Conservation (phyloP, 129 eudicot species). For the carrot (Daucus carota) region DNA sequence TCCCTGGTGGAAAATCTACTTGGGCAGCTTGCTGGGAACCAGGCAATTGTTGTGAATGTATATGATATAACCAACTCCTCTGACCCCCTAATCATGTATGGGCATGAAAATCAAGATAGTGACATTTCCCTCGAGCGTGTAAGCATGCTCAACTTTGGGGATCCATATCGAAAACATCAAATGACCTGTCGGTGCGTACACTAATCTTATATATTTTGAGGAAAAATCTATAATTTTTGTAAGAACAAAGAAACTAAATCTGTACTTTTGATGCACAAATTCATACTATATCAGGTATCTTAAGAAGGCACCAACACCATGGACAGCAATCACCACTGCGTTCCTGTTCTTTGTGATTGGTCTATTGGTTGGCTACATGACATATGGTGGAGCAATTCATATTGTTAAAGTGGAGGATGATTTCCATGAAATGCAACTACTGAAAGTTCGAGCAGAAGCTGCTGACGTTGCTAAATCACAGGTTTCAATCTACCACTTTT, state of each 20-base stretch:
- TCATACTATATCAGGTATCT: conserved; percentile 40
- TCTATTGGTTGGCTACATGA: conserved; percentile 43
- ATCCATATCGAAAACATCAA: conserved; percentile 79
- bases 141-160: conserved; percentile 78
- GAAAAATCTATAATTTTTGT: conserved; percentile 16
- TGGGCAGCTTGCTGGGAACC: conserved; percentile 81
- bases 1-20: conserved; percentile 85
- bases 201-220: conserved; percentile 40
- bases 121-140: conserved; percentile 51
- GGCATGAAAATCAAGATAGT: conserved; percentile 52
- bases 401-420: conserved; percentile 65
- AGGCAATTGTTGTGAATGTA: conserved; percentile 71
- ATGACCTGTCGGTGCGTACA: conserved; percentile 63
- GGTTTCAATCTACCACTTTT: conserved; percentile 21
- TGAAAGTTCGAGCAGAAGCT: conserved; percentile 76
- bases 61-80: conserved; percentile 79
- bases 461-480: conserved; percentile 90
- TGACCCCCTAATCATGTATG: conserved; percentile 73
- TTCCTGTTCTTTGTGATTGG: conserved; percentile 39
- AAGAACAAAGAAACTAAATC: not conserved
- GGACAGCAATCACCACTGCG: conserved; percentile 38
- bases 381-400: conserved; percentile 44
- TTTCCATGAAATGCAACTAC: conserved; percentile 49
- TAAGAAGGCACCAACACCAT: conserved; percentile 51
- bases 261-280: not conserved